These are phyloP conservation scores for Lactarius psammicola DNA, from an alignment of 768 basidiomycete genomes.

Conservation along the genomic window DNA sequence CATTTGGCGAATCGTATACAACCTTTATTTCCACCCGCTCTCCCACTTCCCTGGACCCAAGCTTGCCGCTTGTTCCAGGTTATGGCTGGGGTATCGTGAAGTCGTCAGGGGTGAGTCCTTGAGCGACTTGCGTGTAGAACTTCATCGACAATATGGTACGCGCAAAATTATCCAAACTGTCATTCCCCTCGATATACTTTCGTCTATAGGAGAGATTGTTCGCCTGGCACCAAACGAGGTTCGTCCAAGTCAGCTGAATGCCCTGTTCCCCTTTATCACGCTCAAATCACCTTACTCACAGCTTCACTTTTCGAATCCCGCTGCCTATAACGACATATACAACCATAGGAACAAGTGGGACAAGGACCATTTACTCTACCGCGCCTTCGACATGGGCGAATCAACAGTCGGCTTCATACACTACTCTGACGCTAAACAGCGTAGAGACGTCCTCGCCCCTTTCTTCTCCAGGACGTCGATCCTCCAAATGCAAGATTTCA, in stretches of 20 bases:
- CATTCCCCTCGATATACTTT: too few relatives aligned
- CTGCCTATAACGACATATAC: too few relatives aligned
- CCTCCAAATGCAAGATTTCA: not conserved
- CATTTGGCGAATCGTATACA: not conserved
- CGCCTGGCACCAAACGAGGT: constrained; percentile 1
- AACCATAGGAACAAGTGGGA: too few relatives aligned
- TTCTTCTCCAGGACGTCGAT: constrained; percentile 6
- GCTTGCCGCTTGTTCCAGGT: not conserved
- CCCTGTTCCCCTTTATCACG: not conserved
- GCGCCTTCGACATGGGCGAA: constrained; percentile 4
- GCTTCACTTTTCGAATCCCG: not conserved
- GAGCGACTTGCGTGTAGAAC: not conserved
- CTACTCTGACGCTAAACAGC: not conserved
- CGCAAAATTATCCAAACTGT: too few relatives aligned
- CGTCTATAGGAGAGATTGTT: not conserved
- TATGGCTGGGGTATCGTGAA: not conserved
- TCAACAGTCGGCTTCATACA: not conserved
- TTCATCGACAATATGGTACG: not conserved
- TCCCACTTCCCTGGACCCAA: not conserved
- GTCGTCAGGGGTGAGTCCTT: not conserved
- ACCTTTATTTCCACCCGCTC: not conserved
- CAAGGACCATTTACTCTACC: not conserved
- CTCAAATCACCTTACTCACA: not conserved
- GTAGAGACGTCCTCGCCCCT: not conserved
- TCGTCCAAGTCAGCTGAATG: not conserved